Base-by-base conservation (phyloP, 2,329 filamentous ascomycete species). In the Microcyclosporella mali region DNA sequence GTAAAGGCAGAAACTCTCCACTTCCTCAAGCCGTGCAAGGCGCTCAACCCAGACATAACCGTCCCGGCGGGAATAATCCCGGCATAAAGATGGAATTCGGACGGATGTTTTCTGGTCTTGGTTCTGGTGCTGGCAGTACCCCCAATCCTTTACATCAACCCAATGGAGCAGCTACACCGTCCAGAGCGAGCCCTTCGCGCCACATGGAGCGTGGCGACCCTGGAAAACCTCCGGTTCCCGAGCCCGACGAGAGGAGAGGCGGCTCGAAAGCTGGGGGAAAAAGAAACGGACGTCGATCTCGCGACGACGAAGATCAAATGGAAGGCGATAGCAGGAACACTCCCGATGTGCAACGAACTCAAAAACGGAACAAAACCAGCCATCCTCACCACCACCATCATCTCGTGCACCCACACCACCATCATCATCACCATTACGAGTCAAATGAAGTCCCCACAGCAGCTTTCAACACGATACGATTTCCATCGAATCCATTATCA, bases 21-120 rank as follows among this genome's bases (percentile, higher is more conserved):
- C 70, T 95, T 12, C 90, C 90, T 1, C 90, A 95, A 64, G 89
- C 90, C 16, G 89, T 95, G 1, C 89, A 95, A 61, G 90, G 90
- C 16, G 89, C 86, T 1, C 89, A 95, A 62, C 80, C 83, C 12
- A 85, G 88, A 56, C 78, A 85, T 30, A 77, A 85, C 40, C 86
- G 85, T 3, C 86, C 88, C 4, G 79, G 81, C 11, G 85, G 83
- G 12, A 88, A 95, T 62, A 59, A 62, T 37, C 85, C 88, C 9
- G 85, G 85, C 33, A 94, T 95, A 59, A 95, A 95, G 72, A 94
- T 82, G 61, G 90, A 95, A 62, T 89, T 95, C 62, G 89, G 89
- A 19, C 82, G 88, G 49, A 94, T 95, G 75, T 95, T 95, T 66
- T 88, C 87, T 14, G 90, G 90, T n/a, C 88, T 97, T 53, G 89